Conservation (phyloP, 1,284 basidiomycete genomes). For the Rhodotorula sp. region DNA sequence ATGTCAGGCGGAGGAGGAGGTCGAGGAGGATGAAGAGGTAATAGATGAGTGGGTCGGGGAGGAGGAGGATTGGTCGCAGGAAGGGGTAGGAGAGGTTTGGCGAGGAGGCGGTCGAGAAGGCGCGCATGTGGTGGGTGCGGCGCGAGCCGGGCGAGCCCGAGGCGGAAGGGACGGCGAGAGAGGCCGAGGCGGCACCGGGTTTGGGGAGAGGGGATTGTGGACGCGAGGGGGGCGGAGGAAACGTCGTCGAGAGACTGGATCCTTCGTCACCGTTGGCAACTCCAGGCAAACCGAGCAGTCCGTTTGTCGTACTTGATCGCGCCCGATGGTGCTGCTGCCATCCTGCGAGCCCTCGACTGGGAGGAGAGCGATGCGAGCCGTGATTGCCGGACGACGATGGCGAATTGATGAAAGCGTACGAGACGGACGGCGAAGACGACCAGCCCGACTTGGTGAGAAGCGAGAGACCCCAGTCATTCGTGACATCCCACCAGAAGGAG, state of each 20-base stretch:
- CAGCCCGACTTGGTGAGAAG: conserved; percentile 55
- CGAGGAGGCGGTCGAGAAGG: conserved; percentile 41
- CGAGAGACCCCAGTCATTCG: conserved; percentile 94
- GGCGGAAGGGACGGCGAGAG: neutral
- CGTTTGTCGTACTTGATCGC: neutral
- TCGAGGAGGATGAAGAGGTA: conserved; percentile 80
- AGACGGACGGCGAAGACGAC: conserved; percentile 16
- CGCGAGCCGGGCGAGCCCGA: neutral
- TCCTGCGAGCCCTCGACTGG: neutral
- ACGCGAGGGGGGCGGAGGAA: conserved; percentile 42
- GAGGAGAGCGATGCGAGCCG: neutral
- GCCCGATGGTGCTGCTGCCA: conserved; percentile 5
- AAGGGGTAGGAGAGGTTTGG: conserved; percentile 57
- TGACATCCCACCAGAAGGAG: conserved; percentile 99
- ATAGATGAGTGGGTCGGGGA: conserved; percentile 75
- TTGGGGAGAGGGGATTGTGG: conserved; percentile 44
- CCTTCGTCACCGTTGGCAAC: neutral
- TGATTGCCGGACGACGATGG: neutral
- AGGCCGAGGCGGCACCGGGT: neutral
- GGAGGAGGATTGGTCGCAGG: conserved; percentile 67
- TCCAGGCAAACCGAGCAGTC: neutral
- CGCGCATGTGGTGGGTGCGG: conserved; percentile 32
- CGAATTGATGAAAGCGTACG: conserved; percentile 32
- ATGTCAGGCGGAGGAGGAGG: conserved; percentile 86
- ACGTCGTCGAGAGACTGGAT: conserved; percentile 8